phyloP scores from a whole-genome alignment of 192 early-diverging fungal species.

The Phycomyces nitens region DNA sequence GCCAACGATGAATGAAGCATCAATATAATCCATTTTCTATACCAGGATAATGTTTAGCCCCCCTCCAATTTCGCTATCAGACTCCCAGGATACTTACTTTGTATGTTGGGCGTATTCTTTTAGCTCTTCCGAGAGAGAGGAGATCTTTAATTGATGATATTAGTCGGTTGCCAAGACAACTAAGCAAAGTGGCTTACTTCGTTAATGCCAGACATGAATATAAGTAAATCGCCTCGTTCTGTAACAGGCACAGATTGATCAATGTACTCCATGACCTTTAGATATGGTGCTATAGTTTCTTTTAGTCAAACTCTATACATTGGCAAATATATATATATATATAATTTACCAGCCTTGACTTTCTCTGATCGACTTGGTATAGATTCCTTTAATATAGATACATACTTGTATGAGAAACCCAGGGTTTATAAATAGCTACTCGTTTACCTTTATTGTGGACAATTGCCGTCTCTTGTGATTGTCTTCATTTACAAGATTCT shows the following conservation, averaged over 20 bases:
- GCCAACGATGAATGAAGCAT: conserved; percentile 61
- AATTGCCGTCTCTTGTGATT: conserved; percentile 40
- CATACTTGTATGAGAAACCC: background rate
- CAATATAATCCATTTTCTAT: conserved; percentile 61
- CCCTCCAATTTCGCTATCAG: no score
- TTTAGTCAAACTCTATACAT: no score
- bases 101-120: conserved; percentile 51
- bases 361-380: conserved; percentile 45
- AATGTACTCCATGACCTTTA: conserved; percentile 56
- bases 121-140: conserved; percentile 49
- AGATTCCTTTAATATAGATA: conserved; percentile 31
- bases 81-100: no score
- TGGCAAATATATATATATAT: no score
- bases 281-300: conserved; percentile 44
- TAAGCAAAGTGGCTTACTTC: conserved; percentile 28
- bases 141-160: no score
- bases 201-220: conserved; percentile 66
- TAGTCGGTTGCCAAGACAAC: background rate
- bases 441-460: conserved; percentile 32
- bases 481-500: conserved; percentile 52
- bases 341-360: conserved; percentile 51
- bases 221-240: conserved; percentile 62
- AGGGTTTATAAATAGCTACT: background rate
- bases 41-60: background rate
- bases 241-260: conserved; percentile 51